These are phyloP conservation scores for Dictyostelium capitatum DNA, from an alignment of 78 protist species.

Conservation along the genomic window DNA sequence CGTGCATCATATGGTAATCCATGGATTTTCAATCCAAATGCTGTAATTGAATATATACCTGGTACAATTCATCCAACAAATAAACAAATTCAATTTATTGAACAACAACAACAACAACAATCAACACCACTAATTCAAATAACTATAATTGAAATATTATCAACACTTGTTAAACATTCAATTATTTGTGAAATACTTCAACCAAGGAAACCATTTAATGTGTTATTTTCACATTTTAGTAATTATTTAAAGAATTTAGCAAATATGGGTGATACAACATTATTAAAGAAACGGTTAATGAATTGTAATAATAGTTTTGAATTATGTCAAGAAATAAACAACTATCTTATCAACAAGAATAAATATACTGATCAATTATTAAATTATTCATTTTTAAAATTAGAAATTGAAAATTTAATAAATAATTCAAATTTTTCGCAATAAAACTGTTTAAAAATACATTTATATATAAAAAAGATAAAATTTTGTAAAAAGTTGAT, in stretches of 20 bases:
- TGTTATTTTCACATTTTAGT: not conserved
- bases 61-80: not conserved
- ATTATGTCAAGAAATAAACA: not conserved
- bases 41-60: not conserved
- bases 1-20: constrained; percentile 67
- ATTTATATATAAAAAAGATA: no score
- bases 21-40: constrained; percentile 25
- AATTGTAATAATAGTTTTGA: not conserved
- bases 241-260: not conserved
- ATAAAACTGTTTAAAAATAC: no score
- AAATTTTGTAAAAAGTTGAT: no score
- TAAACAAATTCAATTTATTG: not conserved
- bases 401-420: not conserved
- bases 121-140: not conserved
- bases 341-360: not conserved
- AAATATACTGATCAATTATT: not conserved
- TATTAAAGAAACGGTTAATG: not conserved
- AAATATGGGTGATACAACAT: constrained; percentile 1
- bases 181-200: not conserved
- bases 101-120: not conserved
- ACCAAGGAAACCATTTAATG: not conserved
- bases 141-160: not conserved
- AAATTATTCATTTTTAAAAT: not conserved
- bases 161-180: constrained; percentile 17
- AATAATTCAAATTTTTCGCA: not conserved